Percentiles rank a stretch among this genome's conserved stretches.
Conservation (phyloP, 371 early-diverging fungal species). For the Syncephalis plumigaleata region DNA sequence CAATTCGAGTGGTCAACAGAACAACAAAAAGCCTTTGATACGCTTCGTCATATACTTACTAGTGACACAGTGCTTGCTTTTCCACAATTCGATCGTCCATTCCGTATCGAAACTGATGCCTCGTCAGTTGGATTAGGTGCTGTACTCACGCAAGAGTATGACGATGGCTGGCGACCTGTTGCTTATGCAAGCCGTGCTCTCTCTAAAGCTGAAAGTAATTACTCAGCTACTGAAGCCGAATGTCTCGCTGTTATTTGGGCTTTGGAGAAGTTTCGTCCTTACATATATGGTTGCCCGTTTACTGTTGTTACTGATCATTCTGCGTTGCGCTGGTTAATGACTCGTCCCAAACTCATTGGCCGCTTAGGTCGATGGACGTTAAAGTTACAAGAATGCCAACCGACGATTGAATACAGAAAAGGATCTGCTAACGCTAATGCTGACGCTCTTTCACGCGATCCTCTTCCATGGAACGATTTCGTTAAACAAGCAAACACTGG, state of each 20-base stretch:
- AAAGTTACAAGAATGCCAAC: conserved; percentile 10
- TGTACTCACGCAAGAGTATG: conserved; percentile 15
- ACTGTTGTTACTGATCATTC: conserved; percentile 15
- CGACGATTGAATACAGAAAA: conserved; percentile 7
- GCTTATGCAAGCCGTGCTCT: conserved; percentile 6
- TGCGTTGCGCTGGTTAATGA: conserved; percentile 7
- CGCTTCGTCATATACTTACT: conserved; percentile 6
- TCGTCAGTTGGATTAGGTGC: conserved; percentile 13
- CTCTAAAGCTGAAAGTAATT: conserved; percentile 7
- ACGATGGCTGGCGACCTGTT: conserved; percentile 5
- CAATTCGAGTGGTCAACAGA: conserved; percentile 7
- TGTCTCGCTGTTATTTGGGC: conserved; percentile 17
- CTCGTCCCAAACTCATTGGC: conserved; percentile 3
- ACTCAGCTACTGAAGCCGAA: conserved; percentile 10
- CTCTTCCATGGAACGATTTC: background rate
- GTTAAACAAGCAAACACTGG: background rate
- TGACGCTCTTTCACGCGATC: conserved; percentile 12
- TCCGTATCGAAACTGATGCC: conserved; percentile 18
- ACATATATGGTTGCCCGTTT: conserved; percentile 11
- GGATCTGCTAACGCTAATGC: conserved; percentile 11
- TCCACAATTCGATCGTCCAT: conserved; percentile 8
- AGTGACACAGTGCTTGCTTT: conserved; percentile 10
- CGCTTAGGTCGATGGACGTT: conserved; percentile 13
- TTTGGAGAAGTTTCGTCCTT: conserved; percentile 11
- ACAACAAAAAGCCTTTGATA: conserved; percentile 10